Percentiles rank a stretch among this genome's conserved stretches.
These are phyloP conservation scores for Penicillium sp. DNA, from an alignment of 2,329 filamentous ascomycete genomes.

Conservation along the genomic window DNA sequence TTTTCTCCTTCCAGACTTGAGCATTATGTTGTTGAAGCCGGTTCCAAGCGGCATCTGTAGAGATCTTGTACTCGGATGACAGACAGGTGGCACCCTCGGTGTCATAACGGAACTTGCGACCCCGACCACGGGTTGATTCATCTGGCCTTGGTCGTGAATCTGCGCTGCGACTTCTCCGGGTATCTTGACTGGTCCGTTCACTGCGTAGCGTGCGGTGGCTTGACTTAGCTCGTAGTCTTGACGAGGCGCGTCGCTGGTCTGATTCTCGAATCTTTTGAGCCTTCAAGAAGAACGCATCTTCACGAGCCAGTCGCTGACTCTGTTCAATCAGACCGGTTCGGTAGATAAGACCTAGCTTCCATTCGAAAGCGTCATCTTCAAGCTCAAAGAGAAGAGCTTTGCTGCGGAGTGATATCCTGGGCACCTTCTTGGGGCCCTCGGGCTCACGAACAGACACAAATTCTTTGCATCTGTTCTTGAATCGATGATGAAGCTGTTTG, in stretches of 20 bases:
- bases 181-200: constrained; percentile 46
- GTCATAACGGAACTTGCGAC: constrained; percentile 68
- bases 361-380: constrained; percentile 96
- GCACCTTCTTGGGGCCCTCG: constrained; percentile 83
- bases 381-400: constrained; percentile 87
- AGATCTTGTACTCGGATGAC: constrained; percentile 73
- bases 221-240: constrained; percentile 61
- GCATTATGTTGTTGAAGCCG: constrained; percentile 81
- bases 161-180: constrained; percentile 61
- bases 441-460: constrained; percentile 86
- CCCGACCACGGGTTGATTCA: constrained; percentile 43
- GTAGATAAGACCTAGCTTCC: constrained; percentile 95
- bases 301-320: constrained; percentile 83
- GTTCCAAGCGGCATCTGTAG: constrained; percentile 76
- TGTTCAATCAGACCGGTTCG: constrained; percentile 87
- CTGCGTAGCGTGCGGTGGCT: constrained; percentile 53
- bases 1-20: constrained; percentile 89
- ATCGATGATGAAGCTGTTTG: constrained; percentile 90
- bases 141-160: constrained; percentile 53
- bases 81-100: constrained; percentile 76
- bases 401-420: constrained; percentile 81
- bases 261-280: constrained; percentile 81
- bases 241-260: constrained; percentile 56
- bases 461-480: constrained; percentile 84
- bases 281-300: constrained; percentile 89